Evolutionary conservation across 2,329 filamentous ascomycete genomes (phyloP).

Genomic region (Coniochaeta sp.): DNA sequence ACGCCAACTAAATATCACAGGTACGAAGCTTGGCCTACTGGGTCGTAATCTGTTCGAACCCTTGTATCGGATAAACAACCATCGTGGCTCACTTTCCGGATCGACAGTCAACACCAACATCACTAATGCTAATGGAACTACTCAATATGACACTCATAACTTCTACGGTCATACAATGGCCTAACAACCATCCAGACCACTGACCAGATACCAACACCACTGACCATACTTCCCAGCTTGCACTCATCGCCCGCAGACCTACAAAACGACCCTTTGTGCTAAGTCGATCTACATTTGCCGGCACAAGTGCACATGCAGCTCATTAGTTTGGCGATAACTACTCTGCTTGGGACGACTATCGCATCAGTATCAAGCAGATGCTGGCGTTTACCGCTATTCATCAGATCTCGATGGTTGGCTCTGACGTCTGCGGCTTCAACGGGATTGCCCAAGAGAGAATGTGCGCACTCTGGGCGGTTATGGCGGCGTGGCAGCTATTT

Average conservation of each 20-base stretch:
- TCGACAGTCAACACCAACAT: constrained; percentile 60
- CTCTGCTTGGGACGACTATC: constrained; percentile 45
- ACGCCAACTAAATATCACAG: constrained; percentile 19
- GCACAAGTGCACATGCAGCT: constrained; percentile 56
- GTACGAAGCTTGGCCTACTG: constrained; percentile 47
- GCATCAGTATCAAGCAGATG: constrained; percentile 45
- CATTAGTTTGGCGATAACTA: constrained; percentile 49
- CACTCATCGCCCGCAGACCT: constrained; percentile 60
- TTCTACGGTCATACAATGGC: constrained; percentile 74
- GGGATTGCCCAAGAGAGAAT: constrained; percentile 55
- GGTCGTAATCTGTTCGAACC: constrained; percentile 57
- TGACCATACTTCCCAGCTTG: constrained; percentile 51
- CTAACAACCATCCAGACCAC: too few species aligned
- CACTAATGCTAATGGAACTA: constrained; percentile 57
- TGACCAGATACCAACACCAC: too few species aligned
- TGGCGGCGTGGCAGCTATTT: constrained; percentile 65
- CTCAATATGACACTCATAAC: constrained; percentile 72
- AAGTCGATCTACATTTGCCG: constrained; percentile 69
- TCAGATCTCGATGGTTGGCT: constrained; percentile 56
- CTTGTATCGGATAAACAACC: constrained; percentile 57
- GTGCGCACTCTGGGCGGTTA: constrained; percentile 61
- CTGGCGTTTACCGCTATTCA: constrained; percentile 53
- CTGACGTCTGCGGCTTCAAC: constrained; percentile 67
- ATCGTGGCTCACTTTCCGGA: constrained; percentile 38
- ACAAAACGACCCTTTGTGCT: constrained; percentile 61